phyloP scores from a whole-genome alignment of 1,139 yeast genomes.

The Yamadazyma blattariae region DNA sequence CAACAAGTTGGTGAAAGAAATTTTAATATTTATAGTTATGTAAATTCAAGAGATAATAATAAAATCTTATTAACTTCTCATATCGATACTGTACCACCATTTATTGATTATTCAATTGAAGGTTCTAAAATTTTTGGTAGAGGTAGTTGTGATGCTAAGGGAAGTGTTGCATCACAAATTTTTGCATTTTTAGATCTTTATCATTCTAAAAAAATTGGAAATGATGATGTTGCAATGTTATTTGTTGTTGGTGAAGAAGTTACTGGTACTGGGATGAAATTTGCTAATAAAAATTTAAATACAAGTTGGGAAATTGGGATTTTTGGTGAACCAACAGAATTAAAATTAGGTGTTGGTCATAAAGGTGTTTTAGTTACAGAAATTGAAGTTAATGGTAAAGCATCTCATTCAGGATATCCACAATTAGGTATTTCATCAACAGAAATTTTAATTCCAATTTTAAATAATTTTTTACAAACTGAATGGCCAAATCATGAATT shows the following conservation, averaged over 20 bases:
- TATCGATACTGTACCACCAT: conserved; percentile 74
- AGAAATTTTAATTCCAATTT: conserved; percentile 51
- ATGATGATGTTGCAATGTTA: conserved; percentile 57
- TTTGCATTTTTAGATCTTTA: conserved; percentile 48
- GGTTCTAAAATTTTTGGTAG: conserved; percentile 58
- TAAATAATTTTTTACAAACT: conserved; percentile 29
- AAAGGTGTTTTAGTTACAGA: conserved; percentile 51
- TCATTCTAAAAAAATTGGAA: conserved; percentile 31
- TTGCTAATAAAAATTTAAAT: conserved; percentile 33
- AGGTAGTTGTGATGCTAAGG: conserved; percentile 70
- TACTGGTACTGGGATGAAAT: conserved; percentile 58
- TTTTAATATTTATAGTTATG: conserved; percentile 58
- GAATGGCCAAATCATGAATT: conserved; percentile 50
- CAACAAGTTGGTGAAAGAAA: conserved; percentile 35
- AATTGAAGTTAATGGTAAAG: conserved; percentile 50
- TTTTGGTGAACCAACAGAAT: conserved; percentile 76
- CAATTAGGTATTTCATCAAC: conserved; percentile 65
- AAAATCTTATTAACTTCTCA: conserved; percentile 59
- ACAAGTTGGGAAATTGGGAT: conserved; percentile 59
- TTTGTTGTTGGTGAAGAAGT: conserved; percentile 72
- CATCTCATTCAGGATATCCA: conserved; percentile 72
- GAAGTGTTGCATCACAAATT: conserved; percentile 62
- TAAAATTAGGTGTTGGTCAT: conserved; percentile 68
- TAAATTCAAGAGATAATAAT: conserved; percentile 49
- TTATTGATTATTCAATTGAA: conserved; percentile 47